Base-by-base conservation (phyloP, 192 early-diverging fungal genomes). In the Anaeromyces robustus region DNA sequence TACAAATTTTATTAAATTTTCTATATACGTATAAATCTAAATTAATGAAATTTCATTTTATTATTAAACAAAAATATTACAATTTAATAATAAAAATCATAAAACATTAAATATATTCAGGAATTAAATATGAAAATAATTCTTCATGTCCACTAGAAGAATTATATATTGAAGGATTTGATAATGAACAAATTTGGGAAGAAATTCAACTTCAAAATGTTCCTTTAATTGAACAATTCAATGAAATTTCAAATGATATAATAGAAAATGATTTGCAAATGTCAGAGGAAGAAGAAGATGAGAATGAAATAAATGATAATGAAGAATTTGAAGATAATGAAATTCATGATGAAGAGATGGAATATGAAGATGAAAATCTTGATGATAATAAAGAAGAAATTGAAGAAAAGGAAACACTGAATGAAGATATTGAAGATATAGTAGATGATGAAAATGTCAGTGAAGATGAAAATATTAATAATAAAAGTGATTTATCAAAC, bases 151-250 rank as follows among this genome's bases (percentile, higher is more conserved):
- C 92, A 26, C 87, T 95, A 39, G 81, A 85, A 59, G 90, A 90
- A 78, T 84, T 95, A 9, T 86, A 89, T 29, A 84, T 88, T 14
- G 91, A 95, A 77, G 93, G 91, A 0, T 94, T 94, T 80, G 92
- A 94, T 80, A 84, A 90, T 77, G 90, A 93, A 80, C 96, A 97
- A 88, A 92, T 98, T 77, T 98, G 97, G 97, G 94, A 96, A 85
- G 94, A 97, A 84, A 88, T 98, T 77, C 90, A 91, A 80, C 86
- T 96, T 83, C 93, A 93, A 80, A 97, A 97, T 83, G 88, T 90
- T 80, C 94, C 94, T 0, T 92, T 96, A 81, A 84, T 95, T 29
- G 86, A 89, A 32, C 92, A 91, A 83, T 82, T 92, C 0, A 78
- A 52, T 12, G 80, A 37, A 30, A 31, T 80, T 30, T 30, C 29